Base-by-base conservation (phyloP, 345 rosid species). In the Lepidium aucheri region DNA sequence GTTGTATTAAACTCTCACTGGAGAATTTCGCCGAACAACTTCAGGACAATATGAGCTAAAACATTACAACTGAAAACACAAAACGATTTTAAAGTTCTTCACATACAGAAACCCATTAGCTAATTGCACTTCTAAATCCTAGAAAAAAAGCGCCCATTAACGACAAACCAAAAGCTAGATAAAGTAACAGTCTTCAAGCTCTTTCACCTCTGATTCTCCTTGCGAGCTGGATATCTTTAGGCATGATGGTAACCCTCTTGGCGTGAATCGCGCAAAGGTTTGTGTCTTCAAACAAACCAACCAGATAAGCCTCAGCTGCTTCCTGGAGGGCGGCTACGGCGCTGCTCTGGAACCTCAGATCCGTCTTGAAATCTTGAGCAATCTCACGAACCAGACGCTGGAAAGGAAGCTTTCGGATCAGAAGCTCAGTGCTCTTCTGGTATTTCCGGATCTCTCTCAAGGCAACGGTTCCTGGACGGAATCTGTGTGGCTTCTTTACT, bases 311-410 rank as follows among this genome's bases (percentile, higher is more conserved):
- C 26, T 83, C 84, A 1, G 84, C 86, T 0, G 86, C 86, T 49
- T 82, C 86, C 6, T 82, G 86, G 1, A 82, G 43, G 30, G 86
- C 84, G 0, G 86, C 80, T 0, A 83, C 87, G 3, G 84, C 87
- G n/a, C 79, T 76, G 35, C 87, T 83, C 75, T 83, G 84, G 60
- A 83, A 83, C 65, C 87, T 74, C 64, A 83, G 78, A 78, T 83
- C 84, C 0, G 84, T 83, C 52, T 83, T 83, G 80, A 83, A 83
- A 32, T 83, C 87, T 57, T 83, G 83, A 8, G 87, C 87, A 4
- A 83, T 83, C 68, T 83, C 87, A 34, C 87, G 74, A 36, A 83
- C 87, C 7, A 83, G 52, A 18, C 86, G 55, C 76, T 83, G 84
- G 73, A 83, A 83, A 0, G 86, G 86, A 26, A 83, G 79, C 56